These are phyloP conservation scores for Eustoma russellianum DNA, from an alignment of 257 asterid species.

Conservation along the genomic window DNA sequence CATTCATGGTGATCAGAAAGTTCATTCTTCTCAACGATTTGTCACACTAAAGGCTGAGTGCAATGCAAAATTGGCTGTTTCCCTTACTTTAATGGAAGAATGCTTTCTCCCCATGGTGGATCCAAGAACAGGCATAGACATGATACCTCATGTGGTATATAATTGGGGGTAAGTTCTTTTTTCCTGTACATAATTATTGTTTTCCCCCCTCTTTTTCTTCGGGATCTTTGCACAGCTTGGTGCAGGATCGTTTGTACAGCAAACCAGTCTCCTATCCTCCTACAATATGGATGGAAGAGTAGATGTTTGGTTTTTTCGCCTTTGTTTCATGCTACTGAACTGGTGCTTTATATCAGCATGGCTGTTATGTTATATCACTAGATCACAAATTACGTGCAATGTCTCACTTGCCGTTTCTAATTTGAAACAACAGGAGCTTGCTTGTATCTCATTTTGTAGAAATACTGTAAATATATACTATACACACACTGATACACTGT, in stretches of 20 bases:
- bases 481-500: too few relatives aligned
- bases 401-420: neutral
- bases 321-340: too few relatives aligned
- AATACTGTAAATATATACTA: too few relatives aligned
- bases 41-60: conserved; percentile 84
- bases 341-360: too few relatives aligned
- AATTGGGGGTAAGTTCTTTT: conserved; percentile 77
- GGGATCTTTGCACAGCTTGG: neutral
- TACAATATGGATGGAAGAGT: neutral
- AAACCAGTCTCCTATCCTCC: neutral
- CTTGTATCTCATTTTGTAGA: conserved; percentile 15
- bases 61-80: conserved; percentile 94
- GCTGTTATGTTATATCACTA: too few relatives aligned
- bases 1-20: conserved; percentile 68
- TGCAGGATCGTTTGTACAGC: neutral
- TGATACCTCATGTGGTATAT: conserved; percentile 96
- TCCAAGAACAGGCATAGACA: conserved; percentile 83
- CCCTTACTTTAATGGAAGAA: conserved; percentile 93
- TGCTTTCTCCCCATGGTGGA: conserved; percentile 99
- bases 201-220: neutral
- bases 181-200: neutral
- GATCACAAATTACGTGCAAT: too few relatives aligned
- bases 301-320: too few relatives aligned
- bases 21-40: conserved; percentile 45
- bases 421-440: conserved; percentile 1